These are phyloP conservation scores for Bryopsis sp. DNA, from an alignment of 139 green algal genomes.

Conservation along the genomic window DNA sequence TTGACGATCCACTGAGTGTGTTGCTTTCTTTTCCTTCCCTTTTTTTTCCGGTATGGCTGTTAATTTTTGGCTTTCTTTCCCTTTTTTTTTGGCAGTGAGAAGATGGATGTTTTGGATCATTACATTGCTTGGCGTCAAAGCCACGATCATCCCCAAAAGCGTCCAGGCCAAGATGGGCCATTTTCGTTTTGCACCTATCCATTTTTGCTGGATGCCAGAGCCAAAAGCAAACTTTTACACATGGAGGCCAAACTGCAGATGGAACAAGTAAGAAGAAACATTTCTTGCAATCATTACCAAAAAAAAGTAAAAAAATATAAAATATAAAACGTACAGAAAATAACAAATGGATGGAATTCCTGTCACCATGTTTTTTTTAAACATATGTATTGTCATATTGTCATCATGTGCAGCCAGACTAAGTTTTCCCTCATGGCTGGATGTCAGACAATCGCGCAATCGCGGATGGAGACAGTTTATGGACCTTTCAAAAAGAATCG, in stretches of 20 bases:
- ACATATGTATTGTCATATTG: too few relatives aligned
- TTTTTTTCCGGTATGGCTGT: too few relatives aligned
- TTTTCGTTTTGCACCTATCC: slow-evolving; percentile 89
- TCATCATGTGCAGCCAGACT: too few relatives aligned
- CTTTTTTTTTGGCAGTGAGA: too few relatives aligned
- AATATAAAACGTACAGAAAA: too few relatives aligned
- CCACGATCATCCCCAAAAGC: slow-evolving; percentile 34
- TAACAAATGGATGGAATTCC: too few relatives aligned
- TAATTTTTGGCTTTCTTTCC: too few relatives aligned
- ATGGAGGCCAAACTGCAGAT: slow-evolving; percentile 63
- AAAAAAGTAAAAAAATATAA: too few relatives aligned
- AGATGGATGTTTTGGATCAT: slow-evolving; percentile 85
- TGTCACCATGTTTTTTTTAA: too few relatives aligned
- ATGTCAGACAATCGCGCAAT: slow-evolving; percentile 21
- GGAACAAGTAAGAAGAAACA: slow-evolving; percentile 49
- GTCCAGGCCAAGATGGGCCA: slow-evolving; percentile 45
- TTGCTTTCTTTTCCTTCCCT: background rate
- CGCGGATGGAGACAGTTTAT: slow-evolving; percentile 16
- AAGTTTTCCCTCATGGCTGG: too few relatives aligned
- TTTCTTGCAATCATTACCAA: too few relatives aligned
- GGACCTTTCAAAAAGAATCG: slow-evolving; percentile 16
- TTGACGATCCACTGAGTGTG: background rate
- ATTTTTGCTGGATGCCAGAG: slow-evolving; percentile 78
- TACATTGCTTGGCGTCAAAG: slow-evolving; percentile 81
- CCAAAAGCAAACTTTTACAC: slow-evolving; percentile 83